Percentiles rank a stretch among this genome's conserved stretches.
These are phyloP conservation scores for Cryptococcus floricola DNA, from an alignment of 1,284 basidiomycete species.

Conservation along the genomic window DNA sequence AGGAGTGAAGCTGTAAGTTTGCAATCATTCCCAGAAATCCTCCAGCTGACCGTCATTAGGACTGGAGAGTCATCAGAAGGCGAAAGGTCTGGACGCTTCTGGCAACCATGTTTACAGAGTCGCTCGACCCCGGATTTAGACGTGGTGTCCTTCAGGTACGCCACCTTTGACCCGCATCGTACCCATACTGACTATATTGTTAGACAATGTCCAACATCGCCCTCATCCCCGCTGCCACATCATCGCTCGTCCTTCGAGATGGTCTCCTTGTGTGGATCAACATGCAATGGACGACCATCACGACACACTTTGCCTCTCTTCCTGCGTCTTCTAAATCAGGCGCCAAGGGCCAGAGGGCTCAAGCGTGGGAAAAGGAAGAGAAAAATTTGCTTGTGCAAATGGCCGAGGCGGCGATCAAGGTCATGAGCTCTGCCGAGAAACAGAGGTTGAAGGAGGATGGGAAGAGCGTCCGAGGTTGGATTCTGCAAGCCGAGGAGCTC, in stretches of 20 bases:
- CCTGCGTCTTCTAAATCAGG: neutral
- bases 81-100: slow-evolving; percentile 84
- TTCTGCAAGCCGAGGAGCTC: slow-evolving; percentile 11
- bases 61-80: slow-evolving; percentile 76
- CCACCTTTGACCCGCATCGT: neutral
- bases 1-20: slow-evolving; percentile 52
- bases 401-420: slow-evolving; percentile 8
- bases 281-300: slow-evolving; percentile 56
- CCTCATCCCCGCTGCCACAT: slow-evolving; percentile 61
- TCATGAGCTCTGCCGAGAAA: slow-evolving; percentile 7
- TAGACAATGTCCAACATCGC: slow-evolving; percentile 70
- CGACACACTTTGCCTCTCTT: neutral
- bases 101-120: slow-evolving; percentile 69
- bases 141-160: slow-evolving; percentile 64
- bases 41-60: slow-evolving; percentile 49
- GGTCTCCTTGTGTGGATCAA: slow-evolving; percentile 73
- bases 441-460: slow-evolving; percentile 6
- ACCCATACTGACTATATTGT: neutral
- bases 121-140: slow-evolving; percentile 57
- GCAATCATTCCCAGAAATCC: neutral
- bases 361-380: slow-evolving; percentile 16
- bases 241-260: slow-evolving; percentile 64
- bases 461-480: slow-evolving; percentile 16
- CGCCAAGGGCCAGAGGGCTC: neutral
- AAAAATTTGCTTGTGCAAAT: slow-evolving; percentile 7